Conservation (phyloP, 805 yeast species). For the Saturnispora quitensis region DNA sequence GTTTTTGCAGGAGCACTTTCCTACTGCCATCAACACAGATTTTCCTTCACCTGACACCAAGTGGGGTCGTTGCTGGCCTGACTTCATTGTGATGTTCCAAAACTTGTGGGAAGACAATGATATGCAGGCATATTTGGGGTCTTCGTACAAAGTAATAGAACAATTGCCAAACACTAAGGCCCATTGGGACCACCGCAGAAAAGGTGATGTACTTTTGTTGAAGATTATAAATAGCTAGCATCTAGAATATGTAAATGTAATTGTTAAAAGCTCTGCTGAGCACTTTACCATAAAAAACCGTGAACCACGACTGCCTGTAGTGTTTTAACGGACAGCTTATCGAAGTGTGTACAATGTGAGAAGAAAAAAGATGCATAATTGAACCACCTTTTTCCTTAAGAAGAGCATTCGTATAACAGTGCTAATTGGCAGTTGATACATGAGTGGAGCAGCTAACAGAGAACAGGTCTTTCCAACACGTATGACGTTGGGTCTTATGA, state of each 20-base stretch:
- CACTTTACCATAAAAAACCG: not conserved
- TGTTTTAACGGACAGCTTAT: not conserved
- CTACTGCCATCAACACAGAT: slow-evolving; percentile 20
- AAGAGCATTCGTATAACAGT: not conserved
- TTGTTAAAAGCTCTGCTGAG: not conserved
- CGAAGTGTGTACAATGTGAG: not conserved
- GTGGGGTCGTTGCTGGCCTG: slow-evolving; percentile 53
- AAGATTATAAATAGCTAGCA: not conserved
- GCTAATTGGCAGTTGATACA: not conserved
- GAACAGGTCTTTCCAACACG: slow-evolving; percentile 97
- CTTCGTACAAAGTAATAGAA: slow-evolving; percentile 4
- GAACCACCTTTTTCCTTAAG: not conserved
- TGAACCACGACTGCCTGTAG: not conserved
- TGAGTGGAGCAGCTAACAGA: slow-evolving; percentile 32
- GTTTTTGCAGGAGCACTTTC: slow-evolving; percentile 51
- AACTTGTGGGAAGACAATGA: slow-evolving; percentile 21
- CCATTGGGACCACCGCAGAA: slow-evolving; percentile 13
- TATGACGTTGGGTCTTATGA: slow-evolving; percentile 94
- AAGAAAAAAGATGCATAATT: not conserved
- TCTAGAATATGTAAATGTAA: no score
- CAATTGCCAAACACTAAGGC: slow-evolving; percentile 8
- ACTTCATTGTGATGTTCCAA: slow-evolving; percentile 64
- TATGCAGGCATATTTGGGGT: not conserved
- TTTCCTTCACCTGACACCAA: not conserved
- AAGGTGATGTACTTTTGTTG: slow-evolving; percentile 9